These are phyloP conservation scores for Aspergillus sp. DNA, from an alignment of 2,329 filamentous ascomycete genomes.

Conservation along the genomic window DNA sequence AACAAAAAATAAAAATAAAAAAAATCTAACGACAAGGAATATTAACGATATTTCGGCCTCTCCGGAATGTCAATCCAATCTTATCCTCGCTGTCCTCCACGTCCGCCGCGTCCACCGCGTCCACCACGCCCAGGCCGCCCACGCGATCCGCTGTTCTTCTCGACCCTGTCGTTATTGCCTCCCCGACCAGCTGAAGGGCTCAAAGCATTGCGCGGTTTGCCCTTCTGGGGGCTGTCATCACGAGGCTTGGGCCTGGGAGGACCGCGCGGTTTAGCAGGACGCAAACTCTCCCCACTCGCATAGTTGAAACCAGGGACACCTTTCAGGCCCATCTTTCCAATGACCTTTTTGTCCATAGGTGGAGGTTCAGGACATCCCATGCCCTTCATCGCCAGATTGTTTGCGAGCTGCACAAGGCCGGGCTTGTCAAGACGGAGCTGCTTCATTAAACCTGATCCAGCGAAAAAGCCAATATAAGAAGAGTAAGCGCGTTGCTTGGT, in stretches of 20 bases:
- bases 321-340: constrained; percentile 44
- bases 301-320: constrained; percentile 37
- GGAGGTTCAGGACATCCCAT: constrained; percentile 41
- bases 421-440: constrained; percentile 33
- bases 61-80: neutral
- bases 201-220: constrained; percentile 8
- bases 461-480: constrained; percentile 38
- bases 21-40: neutral
- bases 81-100: constrained; percentile 7
- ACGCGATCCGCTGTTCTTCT: constrained; percentile 21
- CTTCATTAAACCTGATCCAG: constrained; percentile 32
- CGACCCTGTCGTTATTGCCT: constrained; percentile 18
- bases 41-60: neutral
- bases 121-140: neutral
- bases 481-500: constrained; percentile 39
- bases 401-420: constrained; percentile 38
- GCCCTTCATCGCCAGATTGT: constrained; percentile 36
- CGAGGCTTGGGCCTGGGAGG: constrained; percentile 19
- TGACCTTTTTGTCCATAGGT: constrained; percentile 36
- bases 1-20: neutral
- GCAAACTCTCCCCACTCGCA: constrained; percentile 1
- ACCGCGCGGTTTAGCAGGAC: constrained; percentile 11
- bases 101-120: constrained; percentile 14
- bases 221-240: constrained; percentile 7
- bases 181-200: constrained; percentile 23